phyloP scores from a whole-genome alignment of 2,329 filamentous ascomycete genomes.

The Penicillium sp. region DNA sequence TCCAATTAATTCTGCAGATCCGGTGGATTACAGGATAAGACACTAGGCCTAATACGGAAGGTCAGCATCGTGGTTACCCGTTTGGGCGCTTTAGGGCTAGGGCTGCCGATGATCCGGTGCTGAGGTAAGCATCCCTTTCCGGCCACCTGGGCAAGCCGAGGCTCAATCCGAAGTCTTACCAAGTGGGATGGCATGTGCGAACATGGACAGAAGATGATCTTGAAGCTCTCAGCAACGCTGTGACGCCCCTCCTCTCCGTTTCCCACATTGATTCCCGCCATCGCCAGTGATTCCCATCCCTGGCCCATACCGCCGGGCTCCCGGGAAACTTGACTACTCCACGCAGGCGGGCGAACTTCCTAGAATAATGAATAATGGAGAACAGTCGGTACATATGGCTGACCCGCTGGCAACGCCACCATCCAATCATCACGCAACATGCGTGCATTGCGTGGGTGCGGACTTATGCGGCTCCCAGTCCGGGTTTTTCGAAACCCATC shows the following conservation, averaged over 20 bases:
- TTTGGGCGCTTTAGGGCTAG: neutral
- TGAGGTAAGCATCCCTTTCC: neutral
- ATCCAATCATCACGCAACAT: constrained; percentile 5
- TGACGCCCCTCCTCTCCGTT: neutral
- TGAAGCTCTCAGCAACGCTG: neutral
- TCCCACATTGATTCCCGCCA: neutral
- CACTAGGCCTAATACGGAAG: neutral
- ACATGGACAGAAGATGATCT: neutral
- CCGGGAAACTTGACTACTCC: neutral
- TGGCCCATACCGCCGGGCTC: neutral
- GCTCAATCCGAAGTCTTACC: neutral
- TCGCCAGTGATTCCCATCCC: neutral
- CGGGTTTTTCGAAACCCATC: constrained; percentile 10
- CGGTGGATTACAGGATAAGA: too few species aligned
- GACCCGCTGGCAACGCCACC: neutral
- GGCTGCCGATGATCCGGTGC: neutral
- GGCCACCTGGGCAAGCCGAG: neutral
- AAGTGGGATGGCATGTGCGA: neutral
- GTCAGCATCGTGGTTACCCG: neutral
- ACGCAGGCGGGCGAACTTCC: neutral
- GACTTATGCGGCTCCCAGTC: constrained; percentile 20
- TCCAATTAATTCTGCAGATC: too few species aligned
- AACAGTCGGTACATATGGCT: neutral
- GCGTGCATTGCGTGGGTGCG: neutral
- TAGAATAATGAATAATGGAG: neutral